Evolutionary conservation across 192 early-diverging fungal genomes (phyloP), one percentile per base, ranked within the genome.

Genomic region (Coemansia sp.): DNA sequence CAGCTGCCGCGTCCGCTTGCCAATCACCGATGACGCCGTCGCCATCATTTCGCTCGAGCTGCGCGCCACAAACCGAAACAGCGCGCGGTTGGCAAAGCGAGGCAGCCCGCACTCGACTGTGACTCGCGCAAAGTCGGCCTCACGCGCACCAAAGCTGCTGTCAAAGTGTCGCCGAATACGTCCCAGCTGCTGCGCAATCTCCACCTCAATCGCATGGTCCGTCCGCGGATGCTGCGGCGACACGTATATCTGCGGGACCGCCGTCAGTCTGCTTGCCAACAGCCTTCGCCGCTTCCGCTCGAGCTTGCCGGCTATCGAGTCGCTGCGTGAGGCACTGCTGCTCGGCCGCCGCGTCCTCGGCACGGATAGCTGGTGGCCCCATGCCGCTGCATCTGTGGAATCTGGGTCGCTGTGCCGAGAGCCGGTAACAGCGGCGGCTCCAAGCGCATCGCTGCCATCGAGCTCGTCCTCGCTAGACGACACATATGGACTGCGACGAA

Each of bases 81-180:
- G 66, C 37, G 87, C 90, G n/a, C 86, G 70, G 68, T 90, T 91
- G 67, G 87, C 85, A 67, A 87, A 91, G 16, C 87, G 84, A 12
- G 90, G 90, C 55, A 91, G 65, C 8, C 78, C 86, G 55, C 90
- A 91, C 64, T 65, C 62, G 6, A 51, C 70, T n/a, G 84, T 88
- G 32, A 88, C 77, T 40, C 71, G 64, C 16, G 74, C 64, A 81
- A 88, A 87, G 44, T 84, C 83, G 1, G 66, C 70, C 67, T 85
- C 85, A 16, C 70, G 73, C 1, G 72, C 70, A 6, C 78, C 84
- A 74, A 85, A 85, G 55, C 73, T 71, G 69, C 74, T 40, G 54
- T 70, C 76, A 73, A 85, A 79, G 55, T 75, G 67, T n/a, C 54
- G 63, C 39, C 69, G 74, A 9, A 57, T 68, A 51, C 61, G 67